Base-by-base conservation (phyloP, 2,329 filamentous ascomycete genomes). In the Fusarium fujikuroi region DNA sequence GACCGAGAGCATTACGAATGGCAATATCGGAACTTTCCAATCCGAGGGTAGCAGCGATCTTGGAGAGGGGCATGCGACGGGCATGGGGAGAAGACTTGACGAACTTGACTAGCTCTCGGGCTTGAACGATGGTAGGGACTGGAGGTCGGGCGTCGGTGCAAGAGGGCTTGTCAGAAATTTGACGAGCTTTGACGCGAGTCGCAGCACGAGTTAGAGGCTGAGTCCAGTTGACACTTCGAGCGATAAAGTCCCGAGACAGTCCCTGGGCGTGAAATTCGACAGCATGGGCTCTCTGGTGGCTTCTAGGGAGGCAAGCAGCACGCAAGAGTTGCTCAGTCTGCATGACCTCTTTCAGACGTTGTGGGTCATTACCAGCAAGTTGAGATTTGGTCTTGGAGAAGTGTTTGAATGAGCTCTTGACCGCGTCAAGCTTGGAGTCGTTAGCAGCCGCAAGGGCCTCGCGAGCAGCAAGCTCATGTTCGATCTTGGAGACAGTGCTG, bases 1-100 rank as follows among this genome's bases (percentile, higher is more conserved):
- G 54, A n/a, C 46, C 49, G 19, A 74, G 72, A 25, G 65, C 56
- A n/a, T 47, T 18, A 10, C 54, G 47, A 53, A 75, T 59, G 18
- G 44, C n/a, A 18, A 30, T 32, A 6, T 69, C 65, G 19, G 59
- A 47, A 44, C 65, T 70, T 12, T 63, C 40, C 40, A 63, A 60
- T 37, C 59, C 59, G 8, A 74, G 61, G 34, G 39, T 18, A 25
- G 46, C 23, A 15, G 72, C 60, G 21, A 75, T 57, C 25, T 58
- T 34, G 5, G 28, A 37, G 16, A 60, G 56, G 25, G 49, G 30
- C 47, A 69, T 62, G 23, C 69, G 72, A 11, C 72, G 69, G 37
- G 54, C 21, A 21, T 21, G 32, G 18, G 69, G 67, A 11, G 69
- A 66, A 30, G 68, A 72, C 25, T 53, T 40, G 50, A 70, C 36